Percentiles rank a stretch among this genome's conserved stretches.
These are phyloP conservation scores for Lotmaria passim DNA, from an alignment of 208 protist genomes.

Conservation along the genomic window DNA sequence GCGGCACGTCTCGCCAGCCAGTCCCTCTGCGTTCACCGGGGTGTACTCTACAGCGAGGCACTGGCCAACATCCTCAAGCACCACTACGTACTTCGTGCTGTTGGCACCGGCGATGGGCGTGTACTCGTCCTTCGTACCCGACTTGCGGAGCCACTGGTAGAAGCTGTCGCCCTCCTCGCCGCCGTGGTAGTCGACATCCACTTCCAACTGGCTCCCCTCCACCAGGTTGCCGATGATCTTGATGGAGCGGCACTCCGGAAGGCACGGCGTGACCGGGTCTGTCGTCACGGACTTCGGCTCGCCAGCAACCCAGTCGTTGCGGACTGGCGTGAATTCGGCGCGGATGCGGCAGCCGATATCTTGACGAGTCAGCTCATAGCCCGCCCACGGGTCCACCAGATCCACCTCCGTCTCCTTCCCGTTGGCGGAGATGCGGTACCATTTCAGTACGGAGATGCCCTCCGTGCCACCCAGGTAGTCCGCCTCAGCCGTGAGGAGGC, in stretches of 20 bases:
- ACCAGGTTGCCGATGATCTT: slow-evolving; percentile 90
- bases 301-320: slow-evolving; percentile 90
- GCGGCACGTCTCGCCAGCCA: slow-evolving; percentile 89
- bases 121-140: slow-evolving; percentile 61
- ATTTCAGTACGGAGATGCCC: slow-evolving; percentile 83
- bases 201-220: slow-evolving; percentile 83
- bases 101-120: slow-evolving; percentile 84
- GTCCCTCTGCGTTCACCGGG: slow-evolving; percentile 80
- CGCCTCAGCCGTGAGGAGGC: slow-evolving; percentile 76
- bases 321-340: slow-evolving; percentile 87
- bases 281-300: slow-evolving; percentile 78
- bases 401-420: slow-evolving; percentile 76
- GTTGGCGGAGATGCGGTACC: slow-evolving; percentile 81
- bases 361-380: slow-evolving; percentile 78
- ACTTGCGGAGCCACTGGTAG: slow-evolving; percentile 92
- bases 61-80: slow-evolving; percentile 86
- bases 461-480: slow-evolving; percentile 90
- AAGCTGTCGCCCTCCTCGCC: slow-evolving; percentile 88
- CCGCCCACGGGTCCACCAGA: slow-evolving; percentile 75
- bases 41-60: slow-evolving; percentile 92
- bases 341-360: slow-evolving; percentile 89
- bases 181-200: slow-evolving; percentile 84
- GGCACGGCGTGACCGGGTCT: slow-evolving; percentile 61
- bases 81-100: slow-evolving; percentile 73
- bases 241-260: slow-evolving; percentile 88